A percentile compares a stretch with the other conserved stretches of the same genome.
Evolutionary conservation across 495 filamentous ascomycete species (phyloP).

Genomic region (Xylaria intraflava): DNA sequence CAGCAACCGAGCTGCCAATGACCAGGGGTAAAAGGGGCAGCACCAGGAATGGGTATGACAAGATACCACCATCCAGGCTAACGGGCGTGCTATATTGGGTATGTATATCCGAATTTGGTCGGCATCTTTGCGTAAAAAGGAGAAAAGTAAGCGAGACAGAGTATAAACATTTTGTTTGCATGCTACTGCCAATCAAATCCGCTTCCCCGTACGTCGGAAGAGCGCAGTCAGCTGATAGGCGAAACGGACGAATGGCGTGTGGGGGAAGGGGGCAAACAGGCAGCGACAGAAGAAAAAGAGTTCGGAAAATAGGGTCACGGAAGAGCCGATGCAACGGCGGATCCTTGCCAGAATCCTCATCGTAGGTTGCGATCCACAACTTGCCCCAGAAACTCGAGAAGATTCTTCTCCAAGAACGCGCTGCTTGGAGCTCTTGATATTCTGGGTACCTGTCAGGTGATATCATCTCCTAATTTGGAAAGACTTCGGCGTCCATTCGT

Average conservation of each 20-base stretch:
- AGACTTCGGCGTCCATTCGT: neutral
- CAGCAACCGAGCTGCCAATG: too few species aligned
- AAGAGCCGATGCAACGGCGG: neutral
- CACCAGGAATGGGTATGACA: too few species aligned
- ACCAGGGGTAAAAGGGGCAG: too few species aligned
- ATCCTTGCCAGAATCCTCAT: neutral
- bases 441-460: neutral
- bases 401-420: neutral
- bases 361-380: neutral
- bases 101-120: too few species aligned
- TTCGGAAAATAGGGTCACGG: neutral
- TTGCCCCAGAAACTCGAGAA: neutral
- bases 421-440: neutral
- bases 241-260: neutral
- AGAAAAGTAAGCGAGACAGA: neutral
- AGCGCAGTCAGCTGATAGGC: constrained; percentile 6
- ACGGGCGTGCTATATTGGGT: too few species aligned
- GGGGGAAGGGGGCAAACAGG: neutral
- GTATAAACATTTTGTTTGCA: neutral
- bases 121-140: too few species aligned
- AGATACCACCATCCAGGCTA: too few species aligned
- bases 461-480: neutral
- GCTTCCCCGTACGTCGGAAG: neutral
- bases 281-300: neutral
- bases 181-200: neutral